Evolutionary conservation across 2,329 filamentous ascomycete species (phyloP), one percentile per base, ranked within the genome.

Genomic region (Epichloe baconii): DNA sequence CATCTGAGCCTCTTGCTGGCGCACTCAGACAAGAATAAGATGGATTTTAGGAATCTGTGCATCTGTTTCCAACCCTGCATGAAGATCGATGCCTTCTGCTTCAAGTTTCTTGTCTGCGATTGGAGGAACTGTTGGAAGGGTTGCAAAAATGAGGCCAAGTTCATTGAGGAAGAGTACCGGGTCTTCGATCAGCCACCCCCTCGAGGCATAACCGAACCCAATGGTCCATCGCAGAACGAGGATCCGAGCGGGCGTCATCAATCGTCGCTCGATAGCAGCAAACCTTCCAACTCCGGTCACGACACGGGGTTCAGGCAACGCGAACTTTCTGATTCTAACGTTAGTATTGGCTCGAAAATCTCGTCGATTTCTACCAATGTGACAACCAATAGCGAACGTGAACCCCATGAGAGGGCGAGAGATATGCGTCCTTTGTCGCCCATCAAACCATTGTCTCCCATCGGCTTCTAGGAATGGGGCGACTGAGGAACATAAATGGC

Each of bases 81-180:
- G 79, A 95, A 91, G 69, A 93, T 97, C 53, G 91, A 97, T 62
- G 84, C 84, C 1, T 94, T 91, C 66, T 94, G 88, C 66, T 97
- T 97, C 76, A 88, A 90, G 61, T 96, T 95, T 57, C 75, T 97
- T 12, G 90, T 97, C 19, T 88, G 88, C 62, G 86, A 97, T 64
- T 97, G 91, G 91, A 83, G 89, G 59, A 85, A 94, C 59, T 97
- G 91, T 71, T 97, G 91, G 91, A 89, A 93, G 66, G 91, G 91
- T 8, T 97, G 91, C 71, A 89, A 84, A 73, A 94, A 86, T 12
- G 91, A 97, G 67, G 82, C 88, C 55, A 82, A 81, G 57, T 91
- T 79, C 62, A 82, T 89, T 37, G 80, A 86, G 58, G 74, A 83
- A 56, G 83, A 86, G 61, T 84, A 85, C 58, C 69, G 68, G 56